A percentile compares a stretch with the other conserved stretches of the same genome.
phyloP scores from a whole-genome alignment of 176 grass and related monocot genomes.

The Oropetium thomaeum region DNA sequence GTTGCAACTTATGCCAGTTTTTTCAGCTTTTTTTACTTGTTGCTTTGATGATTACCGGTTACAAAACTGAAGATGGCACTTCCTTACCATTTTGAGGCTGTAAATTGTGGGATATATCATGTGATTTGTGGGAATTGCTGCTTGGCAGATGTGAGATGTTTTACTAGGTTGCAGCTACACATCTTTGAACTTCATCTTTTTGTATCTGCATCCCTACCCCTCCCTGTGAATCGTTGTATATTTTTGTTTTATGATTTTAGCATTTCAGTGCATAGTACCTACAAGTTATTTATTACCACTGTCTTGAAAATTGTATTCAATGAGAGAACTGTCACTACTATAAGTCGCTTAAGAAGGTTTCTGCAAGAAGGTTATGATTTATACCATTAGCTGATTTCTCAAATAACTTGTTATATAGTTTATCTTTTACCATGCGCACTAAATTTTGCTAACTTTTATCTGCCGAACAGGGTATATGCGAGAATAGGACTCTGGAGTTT shows the following conservation, averaged over 20 bases:
- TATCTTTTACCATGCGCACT: not conserved
- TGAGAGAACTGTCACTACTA: not conserved
- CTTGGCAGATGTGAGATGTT: slow-evolving; percentile 5
- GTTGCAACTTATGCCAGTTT: no score
- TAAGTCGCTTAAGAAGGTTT: not conserved
- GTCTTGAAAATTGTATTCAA: not conserved
- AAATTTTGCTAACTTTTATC: slow-evolving; percentile 17
- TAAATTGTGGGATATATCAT: not conserved
- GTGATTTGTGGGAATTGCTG: not conserved
- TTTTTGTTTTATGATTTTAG: not conserved
- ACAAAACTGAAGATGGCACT: not conserved
- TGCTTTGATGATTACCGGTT: no score
- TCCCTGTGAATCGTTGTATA: not conserved
- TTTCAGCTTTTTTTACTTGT: no score
- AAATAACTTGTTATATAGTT: not conserved
- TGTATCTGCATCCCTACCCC: not conserved
- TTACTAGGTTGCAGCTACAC: not conserved
- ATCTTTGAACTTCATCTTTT: not conserved
- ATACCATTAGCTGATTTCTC: slow-evolving; percentile 2
- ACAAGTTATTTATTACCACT: not conserved
- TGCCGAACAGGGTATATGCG: slow-evolving; percentile 73
- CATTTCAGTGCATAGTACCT: slow-evolving; percentile 8
- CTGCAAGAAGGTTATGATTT: slow-evolving; percentile 2
- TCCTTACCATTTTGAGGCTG: not conserved
- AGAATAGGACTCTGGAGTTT: slow-evolving; percentile 74